Percentiles rank a stretch among this genome's conserved stretches.
Conservation (phyloP, 73 alveolate species). For the Paramecium sonneborni region DNA sequence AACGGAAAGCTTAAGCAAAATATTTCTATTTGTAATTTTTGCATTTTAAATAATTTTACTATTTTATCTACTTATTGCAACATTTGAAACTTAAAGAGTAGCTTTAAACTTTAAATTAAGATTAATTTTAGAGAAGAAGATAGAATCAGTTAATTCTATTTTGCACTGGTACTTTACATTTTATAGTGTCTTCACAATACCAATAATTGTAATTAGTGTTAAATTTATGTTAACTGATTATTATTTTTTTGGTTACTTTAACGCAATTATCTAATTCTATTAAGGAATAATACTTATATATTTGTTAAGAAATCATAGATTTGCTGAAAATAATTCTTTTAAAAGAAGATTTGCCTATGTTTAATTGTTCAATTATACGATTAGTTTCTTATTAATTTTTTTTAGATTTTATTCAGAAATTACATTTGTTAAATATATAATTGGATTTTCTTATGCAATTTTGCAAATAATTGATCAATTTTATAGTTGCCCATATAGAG, state of each 20-base stretch:
- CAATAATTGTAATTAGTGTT: neutral
- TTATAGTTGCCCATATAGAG: slow-evolving; percentile 30
- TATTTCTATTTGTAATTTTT: neutral
- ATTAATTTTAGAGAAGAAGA: neutral
- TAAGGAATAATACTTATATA: slow-evolving; percentile 3
- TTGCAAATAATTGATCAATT: neutral
- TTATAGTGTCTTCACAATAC: neutral
- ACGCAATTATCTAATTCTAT: neutral
- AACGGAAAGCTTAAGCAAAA: neutral
- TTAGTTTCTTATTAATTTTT: neutral
- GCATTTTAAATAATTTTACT: slow-evolving; percentile 4
- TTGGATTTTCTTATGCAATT: neutral
- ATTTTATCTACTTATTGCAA: slow-evolving; percentile 27
- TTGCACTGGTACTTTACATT: slow-evolving; percentile 47
- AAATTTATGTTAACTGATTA: neutral
- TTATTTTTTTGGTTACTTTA: neutral
- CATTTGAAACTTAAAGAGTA: slow-evolving; percentile 14
- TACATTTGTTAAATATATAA: neutral
- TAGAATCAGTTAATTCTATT: neutral
- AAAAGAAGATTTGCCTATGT: slow-evolving; percentile 28
- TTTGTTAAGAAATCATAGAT: slow-evolving; percentile 32
- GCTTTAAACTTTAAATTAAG: neutral
- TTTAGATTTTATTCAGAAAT: neutral
- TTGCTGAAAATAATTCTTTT: slow-evolving; percentile 36
- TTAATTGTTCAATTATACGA: neutral